phyloP scores from a whole-genome alignment of 1,284 basidiomycete genomes.

The Clitocybe nebularis region DNA sequence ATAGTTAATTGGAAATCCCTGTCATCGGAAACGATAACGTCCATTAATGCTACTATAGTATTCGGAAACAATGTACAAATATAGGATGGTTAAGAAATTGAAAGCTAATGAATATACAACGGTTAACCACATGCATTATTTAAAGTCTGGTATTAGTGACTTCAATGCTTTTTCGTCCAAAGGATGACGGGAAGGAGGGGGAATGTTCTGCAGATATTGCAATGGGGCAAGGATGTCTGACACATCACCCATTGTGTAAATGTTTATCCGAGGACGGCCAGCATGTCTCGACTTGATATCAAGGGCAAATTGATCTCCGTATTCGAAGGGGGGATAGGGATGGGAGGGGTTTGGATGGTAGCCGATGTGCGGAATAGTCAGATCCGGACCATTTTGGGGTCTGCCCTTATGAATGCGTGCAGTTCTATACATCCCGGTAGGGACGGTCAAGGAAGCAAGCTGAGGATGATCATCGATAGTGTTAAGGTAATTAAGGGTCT shows the following conservation, averaged over 20 bases:
- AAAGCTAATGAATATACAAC: no score
- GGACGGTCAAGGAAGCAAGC: conserved; percentile 50
- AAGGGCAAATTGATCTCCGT: no score
- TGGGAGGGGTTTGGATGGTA: background rate
- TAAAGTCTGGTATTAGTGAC: conserved; percentile 35
- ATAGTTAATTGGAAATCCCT: no score
- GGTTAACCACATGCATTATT: no score
- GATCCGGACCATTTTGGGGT: no score
- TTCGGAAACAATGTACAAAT: no score
- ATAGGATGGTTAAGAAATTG: no score
- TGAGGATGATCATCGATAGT: conserved; percentile 57
- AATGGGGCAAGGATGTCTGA: conserved; percentile 43
- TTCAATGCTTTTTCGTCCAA: conserved; percentile 59
- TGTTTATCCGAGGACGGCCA: conserved; percentile 1
- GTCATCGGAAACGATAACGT: no score
- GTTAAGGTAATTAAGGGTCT: conserved; percentile 49
- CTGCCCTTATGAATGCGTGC: conserved; percentile 52
- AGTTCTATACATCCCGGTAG: conserved; percentile 57
- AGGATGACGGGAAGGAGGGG: conserved; percentile 42
- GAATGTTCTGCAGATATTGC: conserved; percentile 47
- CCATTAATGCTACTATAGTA: no score
- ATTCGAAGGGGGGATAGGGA: background rate
- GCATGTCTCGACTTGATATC: conserved; percentile 4
- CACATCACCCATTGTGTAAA: conserved; percentile 1
- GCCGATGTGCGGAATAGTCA: conserved; percentile 18